Percentiles rank a stretch among this genome's conserved stretches.
phyloP scores from a whole-genome alignment of 2,329 filamentous ascomycete genomes.

The Pezicula rhizophila region DNA sequence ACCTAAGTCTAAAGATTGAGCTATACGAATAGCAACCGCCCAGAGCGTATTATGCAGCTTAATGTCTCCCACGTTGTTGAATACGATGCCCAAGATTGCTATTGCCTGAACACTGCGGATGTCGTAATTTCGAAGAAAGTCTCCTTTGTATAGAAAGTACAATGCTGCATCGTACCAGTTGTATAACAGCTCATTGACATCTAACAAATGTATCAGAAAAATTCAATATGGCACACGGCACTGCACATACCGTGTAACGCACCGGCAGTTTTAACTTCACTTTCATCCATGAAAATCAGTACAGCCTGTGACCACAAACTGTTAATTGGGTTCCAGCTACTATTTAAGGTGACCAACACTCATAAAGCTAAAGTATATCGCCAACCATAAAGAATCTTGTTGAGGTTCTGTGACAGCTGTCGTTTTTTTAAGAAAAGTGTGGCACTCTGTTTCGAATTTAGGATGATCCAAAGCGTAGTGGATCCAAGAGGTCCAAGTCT shows the following conservation, averaged over 20 bases:
- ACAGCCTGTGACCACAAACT: neutral
- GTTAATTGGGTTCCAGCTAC: neutral
- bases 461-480: conserved; percentile 14
- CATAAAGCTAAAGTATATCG: conserved; percentile 13
- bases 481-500: conserved; percentile 14
- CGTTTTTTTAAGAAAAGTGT: conserved; percentile 1
- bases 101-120: conserved; percentile 11
- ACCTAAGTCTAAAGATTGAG: conserved; percentile 8
- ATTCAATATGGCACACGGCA: neutral
- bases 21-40: conserved; percentile 11
- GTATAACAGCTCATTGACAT: neutral
- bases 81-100: conserved; percentile 13
- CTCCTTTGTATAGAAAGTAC: conserved; percentile 10
- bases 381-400: conserved; percentile 8
- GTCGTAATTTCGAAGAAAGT: conserved; percentile 9
- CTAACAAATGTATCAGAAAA: neutral
- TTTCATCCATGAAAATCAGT: neutral
- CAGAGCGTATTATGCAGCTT: conserved; percentile 7
- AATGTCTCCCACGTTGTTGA: conserved; percentile 12
- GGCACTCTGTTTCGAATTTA: conserved; percentile 5
- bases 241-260: neutral
- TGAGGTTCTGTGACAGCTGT: neutral
- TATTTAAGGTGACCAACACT: conserved; percentile 1
- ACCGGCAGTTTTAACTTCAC: neutral
- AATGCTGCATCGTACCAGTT: conserved; percentile 12